phyloP scores from a whole-genome alignment of 768 basidiomycete species.

The Lentinula lateritia region DNA sequence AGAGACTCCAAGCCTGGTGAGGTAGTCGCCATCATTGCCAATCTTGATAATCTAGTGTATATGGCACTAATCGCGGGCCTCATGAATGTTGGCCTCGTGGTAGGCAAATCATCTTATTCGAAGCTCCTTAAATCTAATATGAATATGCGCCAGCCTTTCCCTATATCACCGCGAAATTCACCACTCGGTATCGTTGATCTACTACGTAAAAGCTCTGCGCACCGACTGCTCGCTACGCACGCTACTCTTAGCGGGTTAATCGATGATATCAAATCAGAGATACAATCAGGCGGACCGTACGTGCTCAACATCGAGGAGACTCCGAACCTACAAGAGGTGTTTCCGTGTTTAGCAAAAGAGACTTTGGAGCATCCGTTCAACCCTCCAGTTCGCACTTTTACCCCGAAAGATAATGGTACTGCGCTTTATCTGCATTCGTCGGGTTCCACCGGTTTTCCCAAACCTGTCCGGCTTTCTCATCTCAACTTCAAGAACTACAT shows the following conservation, averaged over 20 bases:
- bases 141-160: conserved; percentile 26
- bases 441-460: conserved; percentile 22
- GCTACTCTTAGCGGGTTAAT: conserved; percentile 24
- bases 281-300: conserved; percentile 16
- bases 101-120: background rate
- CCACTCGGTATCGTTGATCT: conserved; percentile 28
- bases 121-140: background rate
- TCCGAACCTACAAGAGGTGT: conserved; percentile 25
- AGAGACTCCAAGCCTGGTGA: conserved; percentile 8
- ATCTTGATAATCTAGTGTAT: conserved; percentile 15
- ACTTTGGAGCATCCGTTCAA: conserved; percentile 20
- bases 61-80: conserved; percentile 17
- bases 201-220: conserved; percentile 31
- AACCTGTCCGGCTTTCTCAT: background rate
- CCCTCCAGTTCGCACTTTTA: conserved; percentile 17
- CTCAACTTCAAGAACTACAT: conserved; percentile 9
- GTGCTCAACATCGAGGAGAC: conserved; percentile 25
- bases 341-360: conserved; percentile 34
- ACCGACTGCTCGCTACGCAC: conserved; percentile 29
- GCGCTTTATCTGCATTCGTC: conserved; percentile 24
- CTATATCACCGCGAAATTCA: conserved; percentile 34
- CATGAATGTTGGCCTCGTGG: conserved; percentile 15
- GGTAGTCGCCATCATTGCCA: conserved; percentile 19
- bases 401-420: background rate
- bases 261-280: conserved; percentile 17